Evolutionary conservation across 495 filamentous ascomycete genomes (phyloP), one percentile per base, ranked within the genome.

Genomic region (Sordaria brevicollis): DNA sequence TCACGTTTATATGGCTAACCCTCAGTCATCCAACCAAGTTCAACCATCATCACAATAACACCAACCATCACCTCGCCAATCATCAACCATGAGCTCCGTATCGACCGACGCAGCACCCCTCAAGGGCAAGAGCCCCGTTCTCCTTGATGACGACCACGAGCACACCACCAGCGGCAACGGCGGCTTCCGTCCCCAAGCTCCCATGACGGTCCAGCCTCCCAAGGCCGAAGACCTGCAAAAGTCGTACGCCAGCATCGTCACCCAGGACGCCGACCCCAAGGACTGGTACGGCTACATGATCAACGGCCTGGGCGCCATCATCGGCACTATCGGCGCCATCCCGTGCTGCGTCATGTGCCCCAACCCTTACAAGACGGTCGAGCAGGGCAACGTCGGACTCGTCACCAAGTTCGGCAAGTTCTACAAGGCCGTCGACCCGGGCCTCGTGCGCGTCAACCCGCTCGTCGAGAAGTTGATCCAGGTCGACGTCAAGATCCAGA

Each of bases 401-500:
- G 90, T 99, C 73, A 96, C 94, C 75, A 93, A 92, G 79, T 99
- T 98, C 74, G 95, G 95, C 78, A 92, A 92, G 76, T 98, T 99
- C 83, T 92, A 96, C 79, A 92, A 94, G 74, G 92, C 95, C 33
- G 95, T 99, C 68, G 95, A 99, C 81, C 95, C 95, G 31, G 95
- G 95, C 79, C 89, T 99, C 35, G 93, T 97, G 78, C 97, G 96
- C 85, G 88, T 99, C 83, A 99, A 99, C 83, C 93, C 93, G n/a
- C 88, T 98, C 65, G 93, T 89, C 73, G 95, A 99, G 83, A 87
- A 84, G 62, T 86, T 99, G 31, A 91, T 90, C 73, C 91, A 94
- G 72, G 92, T 99, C 73, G 95, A 99, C 79, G 95, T 99, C 79
- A 98, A 97, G 88, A 97, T 98, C 75, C 95, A 99, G 82, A 96